phyloP scores from a whole-genome alignment of 2,329 filamentous ascomycete genomes.

The Paracamarosporium sp. region DNA sequence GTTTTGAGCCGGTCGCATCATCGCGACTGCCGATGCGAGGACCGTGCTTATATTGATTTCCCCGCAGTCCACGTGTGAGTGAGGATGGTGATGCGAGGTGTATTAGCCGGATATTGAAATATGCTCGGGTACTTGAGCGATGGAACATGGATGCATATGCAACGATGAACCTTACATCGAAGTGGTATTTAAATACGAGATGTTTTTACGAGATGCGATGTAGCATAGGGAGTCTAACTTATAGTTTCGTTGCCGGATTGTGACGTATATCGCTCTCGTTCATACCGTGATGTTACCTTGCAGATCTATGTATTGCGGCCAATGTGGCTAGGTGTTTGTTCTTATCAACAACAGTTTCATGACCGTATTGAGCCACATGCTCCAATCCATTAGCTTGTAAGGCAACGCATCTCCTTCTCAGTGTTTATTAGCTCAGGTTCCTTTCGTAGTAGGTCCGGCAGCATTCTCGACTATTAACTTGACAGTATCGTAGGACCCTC shows the following conservation, averaged over 20 bases:
- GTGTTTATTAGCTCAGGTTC: too few species aligned
- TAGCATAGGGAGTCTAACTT: background rate
- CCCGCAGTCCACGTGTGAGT: conserved; percentile 1
- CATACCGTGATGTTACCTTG: background rate
- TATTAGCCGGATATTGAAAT: conserved; percentile 5
- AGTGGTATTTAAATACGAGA: background rate
- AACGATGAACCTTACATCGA: background rate
- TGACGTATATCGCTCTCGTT: background rate
- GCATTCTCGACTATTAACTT: too few species aligned
- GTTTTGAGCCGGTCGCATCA: background rate
- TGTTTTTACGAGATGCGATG: background rate
- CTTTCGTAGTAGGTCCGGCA: too few species aligned
- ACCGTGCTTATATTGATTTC: background rate
- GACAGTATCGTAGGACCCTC: too few species aligned
- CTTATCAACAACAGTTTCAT: too few species aligned
- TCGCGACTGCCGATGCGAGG: background rate
- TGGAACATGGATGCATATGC: background rate
- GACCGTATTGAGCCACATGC: too few species aligned
- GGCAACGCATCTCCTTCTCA: too few species aligned
- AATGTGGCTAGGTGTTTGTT: too few species aligned
- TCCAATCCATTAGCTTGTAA: too few species aligned
- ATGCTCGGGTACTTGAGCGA: background rate
- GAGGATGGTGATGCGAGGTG: background rate
- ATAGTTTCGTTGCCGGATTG: too few species aligned
- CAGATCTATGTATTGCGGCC: too few species aligned